phyloP scores from a whole-genome alignment of 73 alveolate genomes.

The Durusdinium trenchii region DNA sequence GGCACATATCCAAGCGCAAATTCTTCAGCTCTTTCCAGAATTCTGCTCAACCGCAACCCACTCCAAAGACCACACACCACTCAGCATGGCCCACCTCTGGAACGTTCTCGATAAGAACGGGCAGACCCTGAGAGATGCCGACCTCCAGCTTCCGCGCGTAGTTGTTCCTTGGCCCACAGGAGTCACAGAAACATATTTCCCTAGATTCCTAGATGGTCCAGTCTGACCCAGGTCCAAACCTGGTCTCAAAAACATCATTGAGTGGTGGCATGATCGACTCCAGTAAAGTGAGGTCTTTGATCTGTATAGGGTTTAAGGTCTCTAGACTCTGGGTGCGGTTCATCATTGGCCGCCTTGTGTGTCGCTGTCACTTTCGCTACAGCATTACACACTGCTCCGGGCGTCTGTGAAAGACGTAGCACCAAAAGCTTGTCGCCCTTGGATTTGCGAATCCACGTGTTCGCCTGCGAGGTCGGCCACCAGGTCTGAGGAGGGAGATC shows the following conservation, averaged over 20 bases:
- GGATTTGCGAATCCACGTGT: conserved; percentile 98
- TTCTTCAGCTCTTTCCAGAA: too few species aligned
- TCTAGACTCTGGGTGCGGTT: too few species aligned
- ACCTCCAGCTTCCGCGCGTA: conserved; percentile 93
- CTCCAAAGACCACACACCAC: neutral
- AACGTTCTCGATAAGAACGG: conserved; percentile 99
- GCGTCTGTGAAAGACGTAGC: conserved; percentile 89
- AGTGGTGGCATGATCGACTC: too few species aligned
- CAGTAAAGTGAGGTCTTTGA: too few species aligned
- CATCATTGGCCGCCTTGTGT: too few species aligned
- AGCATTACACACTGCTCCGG: neutral
- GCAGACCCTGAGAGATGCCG: conserved; percentile 98
- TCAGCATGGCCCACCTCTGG: conserved; percentile 96
- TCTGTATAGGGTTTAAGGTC: too few species aligned
- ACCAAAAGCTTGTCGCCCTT: conserved; percentile 96
- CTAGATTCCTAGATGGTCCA: too few species aligned
- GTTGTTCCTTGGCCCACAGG: conserved; percentile 71
- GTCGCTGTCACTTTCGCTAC: too few species aligned
- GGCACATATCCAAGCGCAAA: too few species aligned
- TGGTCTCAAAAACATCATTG: too few species aligned
- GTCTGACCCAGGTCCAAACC: too few species aligned
- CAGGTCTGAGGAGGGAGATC: neutral
- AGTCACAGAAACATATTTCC: too few species aligned
- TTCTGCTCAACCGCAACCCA: neutral
- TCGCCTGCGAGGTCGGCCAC: conserved; percentile 50